These are phyloP conservation scores for Penicillium sp. DNA, from an alignment of 2,329 filamentous ascomycete genomes.

Conservation along the genomic window DNA sequence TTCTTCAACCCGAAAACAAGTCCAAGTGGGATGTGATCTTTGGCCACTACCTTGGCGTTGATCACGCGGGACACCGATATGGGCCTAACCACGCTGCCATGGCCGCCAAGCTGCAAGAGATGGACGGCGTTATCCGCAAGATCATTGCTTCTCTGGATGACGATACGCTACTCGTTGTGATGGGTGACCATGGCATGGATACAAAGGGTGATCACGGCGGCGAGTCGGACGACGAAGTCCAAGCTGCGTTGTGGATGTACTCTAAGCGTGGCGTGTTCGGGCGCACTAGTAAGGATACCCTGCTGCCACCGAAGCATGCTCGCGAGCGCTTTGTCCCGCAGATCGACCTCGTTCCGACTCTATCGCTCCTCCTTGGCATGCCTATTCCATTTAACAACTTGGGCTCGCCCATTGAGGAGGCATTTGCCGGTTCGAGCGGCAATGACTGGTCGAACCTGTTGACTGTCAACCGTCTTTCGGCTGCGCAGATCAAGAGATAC, in stretches of 20 bases:
- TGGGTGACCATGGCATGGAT: constrained; percentile 99
- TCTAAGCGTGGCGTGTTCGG: constrained; percentile 86
- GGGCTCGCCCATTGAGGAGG: constrained; percentile 89
- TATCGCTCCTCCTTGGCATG: constrained; percentile 83
- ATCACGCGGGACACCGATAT: constrained; percentile 95
- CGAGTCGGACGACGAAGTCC: constrained; percentile 92
- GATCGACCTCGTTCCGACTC: constrained; percentile 92
- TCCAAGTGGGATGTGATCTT: constrained; percentile 90
- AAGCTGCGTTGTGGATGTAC: constrained; percentile 98
- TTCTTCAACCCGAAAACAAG: constrained; percentile 67
- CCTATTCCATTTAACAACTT: constrained; percentile 97
- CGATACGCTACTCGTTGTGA: constrained; percentile 83
- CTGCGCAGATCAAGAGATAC: constrained; percentile 86
- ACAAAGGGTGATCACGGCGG: constrained; percentile 96
- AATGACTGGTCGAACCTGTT: constrained; percentile 77
- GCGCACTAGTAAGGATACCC: constrained; percentile 63
- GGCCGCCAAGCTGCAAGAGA: constrained; percentile 85
- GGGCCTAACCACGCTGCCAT: constrained; percentile 91
- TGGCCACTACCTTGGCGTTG: constrained; percentile 90
- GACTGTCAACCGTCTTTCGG: constrained; percentile 72
- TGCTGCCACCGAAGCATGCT: constrained; percentile 64
- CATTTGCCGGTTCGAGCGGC: constrained; percentile 72
- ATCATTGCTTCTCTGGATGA: constrained; percentile 76
- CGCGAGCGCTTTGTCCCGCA: constrained; percentile 75
- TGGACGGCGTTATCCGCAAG: constrained; percentile 77